Evolutionary conservation across 768 basidiomycete species (phyloP), one percentile per base, ranked within the genome.

Genomic region (Mycena galericulata): DNA sequence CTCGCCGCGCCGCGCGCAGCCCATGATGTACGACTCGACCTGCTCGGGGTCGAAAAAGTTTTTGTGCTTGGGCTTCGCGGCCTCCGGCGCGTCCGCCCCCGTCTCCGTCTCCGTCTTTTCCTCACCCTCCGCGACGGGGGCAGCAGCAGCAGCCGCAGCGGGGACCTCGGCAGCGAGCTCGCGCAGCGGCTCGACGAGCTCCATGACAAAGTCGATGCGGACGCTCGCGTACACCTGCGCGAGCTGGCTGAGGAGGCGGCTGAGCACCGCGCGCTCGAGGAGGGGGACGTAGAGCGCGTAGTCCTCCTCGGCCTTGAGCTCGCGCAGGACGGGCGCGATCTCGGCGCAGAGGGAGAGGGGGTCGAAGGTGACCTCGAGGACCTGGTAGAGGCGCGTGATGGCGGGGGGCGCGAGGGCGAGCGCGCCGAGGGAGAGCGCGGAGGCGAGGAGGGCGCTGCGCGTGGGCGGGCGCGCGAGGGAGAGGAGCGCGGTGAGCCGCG

Each of bases 351-450:
- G 91, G 0, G 89, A 91, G 70, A 97, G 88, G 0, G 97, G 97
- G 77, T 98, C 95, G 75, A 98, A 97, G 8, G 94, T 92, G 45
- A 93, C 92, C 81, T 98, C 96, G 71, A 99, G 90, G 55, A 96
- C 88, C 75, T 89, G 88, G 85, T 97, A 97, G 24, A 98, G 87
- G 26, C 87, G 82, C 76, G 91, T 92, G 76, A 98, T 86, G 4
- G 86, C 80, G 26, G 85, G 79, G 0, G 96, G 93, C 0, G 92
- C 90, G 49, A 95, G 88, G 75, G 89, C 92, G 69, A 98, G 88
- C 51, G 93, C 91, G 77, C 94, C 92, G 57, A 94, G 89, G 36
- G 92, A 89, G 47, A 96, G 88, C 55, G 97, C 96, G 75, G 98
- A 96, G 69, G 87, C 90, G 55, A 99, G 86, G 22, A 99, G 85